Evolutionary conservation across 129 eudicot genomes (phyloP), one percentile per base, ranked within the genome.

Genomic region (Apium graveolens): DNA sequence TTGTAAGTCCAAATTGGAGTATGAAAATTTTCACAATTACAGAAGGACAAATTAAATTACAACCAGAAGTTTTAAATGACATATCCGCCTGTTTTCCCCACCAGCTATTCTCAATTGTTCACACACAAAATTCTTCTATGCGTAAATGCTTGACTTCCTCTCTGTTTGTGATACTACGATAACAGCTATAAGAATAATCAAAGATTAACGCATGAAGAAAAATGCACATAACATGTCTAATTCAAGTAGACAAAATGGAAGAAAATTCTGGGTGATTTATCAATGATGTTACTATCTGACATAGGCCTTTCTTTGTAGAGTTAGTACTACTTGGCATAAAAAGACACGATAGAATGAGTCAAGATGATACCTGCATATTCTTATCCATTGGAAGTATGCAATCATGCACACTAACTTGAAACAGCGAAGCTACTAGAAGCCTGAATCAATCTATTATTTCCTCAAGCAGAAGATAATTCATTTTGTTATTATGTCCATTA

Each of bases 1-100:
- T 71, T 41, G 34, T 1, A 73, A 73, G 76, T 73, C 55, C 42
- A 73, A 27, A 26, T 44, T 74, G 57, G 34, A 44, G 60, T 74
- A 39, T 66, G 41, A 32, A 20, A 1, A 11, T n/a, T 72, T 39
- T 9, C 68, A 26, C 32, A 60, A 34, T 11, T 7, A n/a, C 5
- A 70, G 11, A 66, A 31, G 29, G 75, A 70, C 75, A n/a, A 20
- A 21, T 21, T 24, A 39, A 26, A 70, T 35, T 70, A 35, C 74
- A 70, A 20, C 46, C 27, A 70, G 38, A 66, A 66, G 41, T 31
- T 66, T 66, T 32, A 66, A 32, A 66, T 66, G 39, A 31, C 72
- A 66, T 32, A 66, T 60, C 72, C 20, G 39, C 72, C 11, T 16
- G 39, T 74, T 18, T 74, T 44, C 20, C 14, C 76, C 51, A 27